These are phyloP conservation scores for Exophiala sp. DNA, from an alignment of 2,329 filamentous ascomycete genomes.

Conservation along the genomic window DNA sequence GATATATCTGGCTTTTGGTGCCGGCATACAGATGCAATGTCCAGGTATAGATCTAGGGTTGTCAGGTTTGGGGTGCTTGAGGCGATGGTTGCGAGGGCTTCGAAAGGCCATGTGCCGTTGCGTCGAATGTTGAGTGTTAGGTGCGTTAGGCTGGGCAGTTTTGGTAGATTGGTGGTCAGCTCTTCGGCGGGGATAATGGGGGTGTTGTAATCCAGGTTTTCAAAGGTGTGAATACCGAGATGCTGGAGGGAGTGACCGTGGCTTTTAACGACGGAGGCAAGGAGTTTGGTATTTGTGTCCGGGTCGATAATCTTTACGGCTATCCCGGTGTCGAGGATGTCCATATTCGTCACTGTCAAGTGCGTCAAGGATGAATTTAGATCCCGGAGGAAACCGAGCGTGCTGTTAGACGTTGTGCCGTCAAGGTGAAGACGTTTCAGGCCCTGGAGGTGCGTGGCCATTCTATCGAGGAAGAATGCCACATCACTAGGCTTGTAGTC, in stretches of 20 bases:
- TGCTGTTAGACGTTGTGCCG: not conserved
- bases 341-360: not conserved
- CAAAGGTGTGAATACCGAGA: not conserved
- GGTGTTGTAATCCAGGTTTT: not conserved
- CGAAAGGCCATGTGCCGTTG: not conserved
- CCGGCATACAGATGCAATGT: conserved; percentile 1
- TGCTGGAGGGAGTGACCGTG: not conserved
- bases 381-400: not conserved
- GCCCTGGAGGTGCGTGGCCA: not conserved
- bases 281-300: not conserved
- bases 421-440: not conserved
- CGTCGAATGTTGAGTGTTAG: conserved; percentile 2
- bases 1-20: not conserved
- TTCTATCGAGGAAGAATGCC: not conserved
- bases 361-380: not conserved
- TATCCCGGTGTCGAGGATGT: too few relatives aligned
- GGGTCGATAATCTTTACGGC: not conserved
- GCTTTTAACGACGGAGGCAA: not conserved
- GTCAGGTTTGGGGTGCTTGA: not conserved
- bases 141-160: not conserved
- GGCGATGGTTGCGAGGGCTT: not conserved
- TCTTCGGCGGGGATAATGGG: not conserved
- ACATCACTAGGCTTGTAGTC: not conserved
- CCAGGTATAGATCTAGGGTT: not conserved
- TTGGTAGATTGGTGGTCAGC: too few relatives aligned